Conservation (phyloP, 345 rosid species). For the Euphorbia lathyris region DNA sequence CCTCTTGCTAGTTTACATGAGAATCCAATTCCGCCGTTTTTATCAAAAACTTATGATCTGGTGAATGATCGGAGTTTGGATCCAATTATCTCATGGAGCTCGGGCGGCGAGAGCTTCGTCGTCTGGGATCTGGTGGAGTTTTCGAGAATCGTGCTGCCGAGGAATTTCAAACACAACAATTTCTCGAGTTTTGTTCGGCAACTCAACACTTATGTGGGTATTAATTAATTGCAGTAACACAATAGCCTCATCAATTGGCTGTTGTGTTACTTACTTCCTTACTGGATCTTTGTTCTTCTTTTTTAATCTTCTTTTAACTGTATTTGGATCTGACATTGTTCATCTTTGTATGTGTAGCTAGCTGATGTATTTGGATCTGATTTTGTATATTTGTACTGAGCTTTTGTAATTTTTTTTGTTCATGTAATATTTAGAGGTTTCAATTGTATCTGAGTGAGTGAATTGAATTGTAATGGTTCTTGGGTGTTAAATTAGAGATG, state of each 20-base stretch:
- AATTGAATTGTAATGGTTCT: conserved; percentile 7
- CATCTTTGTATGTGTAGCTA: conserved; percentile 30
- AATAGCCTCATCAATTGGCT: conserved; percentile 35
- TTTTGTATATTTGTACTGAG: not conserved
- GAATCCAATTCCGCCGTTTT: conserved; percentile 45
- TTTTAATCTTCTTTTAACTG: conserved; percentile 11
- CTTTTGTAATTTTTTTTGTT: conserved; percentile 3
- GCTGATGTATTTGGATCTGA: not conserved
- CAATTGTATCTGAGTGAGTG: not conserved
- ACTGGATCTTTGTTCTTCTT: not conserved
- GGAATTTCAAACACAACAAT: conserved; percentile 36
- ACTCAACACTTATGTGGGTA: conserved; percentile 47
- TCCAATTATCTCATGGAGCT: conserved; percentile 27
- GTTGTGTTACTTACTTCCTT: conserved; percentile 15
- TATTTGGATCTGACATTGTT: conserved; percentile 7
- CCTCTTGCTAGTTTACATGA: conserved; percentile 64
- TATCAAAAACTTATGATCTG: conserved; percentile 28
- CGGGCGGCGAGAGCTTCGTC: conserved; percentile 27
- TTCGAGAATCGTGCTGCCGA: conserved; percentile 25
- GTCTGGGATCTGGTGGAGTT: conserved; percentile 32
- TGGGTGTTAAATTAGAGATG: conserved; percentile 1
- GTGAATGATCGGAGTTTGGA: conserved; percentile 25
- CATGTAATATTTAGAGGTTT: conserved; percentile 3
- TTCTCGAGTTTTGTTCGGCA: conserved; percentile 38
- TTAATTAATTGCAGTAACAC: conserved; percentile 21